Evolutionary conservation across 2,329 filamentous ascomycete genomes (phyloP).

Genomic region (Penicillium occitanis): DNA sequence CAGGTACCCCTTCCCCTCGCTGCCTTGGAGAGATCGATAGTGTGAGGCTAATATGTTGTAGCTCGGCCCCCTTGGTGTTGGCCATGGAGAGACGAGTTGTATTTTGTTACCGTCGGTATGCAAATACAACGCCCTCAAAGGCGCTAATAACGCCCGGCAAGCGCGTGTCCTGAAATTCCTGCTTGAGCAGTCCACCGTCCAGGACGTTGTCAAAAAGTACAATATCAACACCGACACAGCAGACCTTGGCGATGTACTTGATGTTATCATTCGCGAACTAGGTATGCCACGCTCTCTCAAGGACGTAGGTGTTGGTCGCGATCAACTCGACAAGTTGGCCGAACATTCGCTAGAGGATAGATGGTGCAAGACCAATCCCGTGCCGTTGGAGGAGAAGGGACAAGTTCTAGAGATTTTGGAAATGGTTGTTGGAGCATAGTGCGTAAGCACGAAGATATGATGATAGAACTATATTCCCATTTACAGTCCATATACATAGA

Average conservation of each 20-base stretch:
- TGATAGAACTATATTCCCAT: background rate
- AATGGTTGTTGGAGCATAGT: conserved; percentile 32
- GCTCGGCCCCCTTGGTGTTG: conserved; percentile 57
- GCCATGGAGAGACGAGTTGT: conserved; percentile 62
- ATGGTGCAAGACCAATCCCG: conserved; percentile 54
- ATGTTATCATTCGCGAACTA: conserved; percentile 52
- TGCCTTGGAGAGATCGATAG: background rate
- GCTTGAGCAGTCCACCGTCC: conserved; percentile 39
- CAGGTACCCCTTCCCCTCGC: conserved; percentile 34
- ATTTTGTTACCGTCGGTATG: conserved; percentile 57
- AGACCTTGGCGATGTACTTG: conserved; percentile 55
- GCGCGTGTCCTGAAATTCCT: conserved; percentile 42
- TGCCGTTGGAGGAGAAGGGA: conserved; percentile 48
- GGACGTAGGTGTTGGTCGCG: conserved; percentile 52
- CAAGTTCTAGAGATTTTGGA: conserved; percentile 56
- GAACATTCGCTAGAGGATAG: conserved; percentile 52
- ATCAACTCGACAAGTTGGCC: conserved; percentile 52
- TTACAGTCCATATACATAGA: background rate
- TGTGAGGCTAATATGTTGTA: conserved; percentile 21
- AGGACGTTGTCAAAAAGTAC: conserved; percentile 36
- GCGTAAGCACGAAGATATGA: background rate
- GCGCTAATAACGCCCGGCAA: conserved; percentile 47
- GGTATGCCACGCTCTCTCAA: conserved; percentile 56
- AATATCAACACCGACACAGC: conserved; percentile 29
- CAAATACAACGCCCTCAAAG: conserved; percentile 53